These are phyloP conservation scores for Cavenderia fasciculata DNA, from an alignment of 78 protist species.

Conservation along the genomic window DNA sequence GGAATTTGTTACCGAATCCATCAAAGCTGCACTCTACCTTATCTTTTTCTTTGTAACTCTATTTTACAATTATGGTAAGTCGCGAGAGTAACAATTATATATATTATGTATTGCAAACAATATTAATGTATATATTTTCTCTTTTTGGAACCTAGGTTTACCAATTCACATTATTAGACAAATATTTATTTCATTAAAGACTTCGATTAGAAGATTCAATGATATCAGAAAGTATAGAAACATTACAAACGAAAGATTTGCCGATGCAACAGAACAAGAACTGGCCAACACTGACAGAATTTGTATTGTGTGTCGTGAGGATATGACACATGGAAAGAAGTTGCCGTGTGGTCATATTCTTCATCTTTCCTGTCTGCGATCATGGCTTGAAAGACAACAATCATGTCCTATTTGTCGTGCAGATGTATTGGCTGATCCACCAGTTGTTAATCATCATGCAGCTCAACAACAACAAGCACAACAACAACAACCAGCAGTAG, in stretches of 20 bases:
- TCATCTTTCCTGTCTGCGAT: conserved; percentile 92
- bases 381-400: conserved; percentile 93
- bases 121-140: background rate
- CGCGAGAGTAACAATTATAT: background rate
- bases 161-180: conserved; percentile 94
- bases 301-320: conserved; percentile 92
- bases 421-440: conserved; percentile 45
- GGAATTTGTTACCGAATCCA: conserved; percentile 76
- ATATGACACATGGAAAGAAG: conserved; percentile 81
- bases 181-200: conserved; percentile 82
- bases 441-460: conserved; percentile 1
- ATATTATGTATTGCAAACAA: background rate
- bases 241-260: conserved; percentile 78
- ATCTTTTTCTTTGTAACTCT: conserved; percentile 77
- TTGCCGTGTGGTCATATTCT: conserved; percentile 95
- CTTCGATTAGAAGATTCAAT: conserved; percentile 54
- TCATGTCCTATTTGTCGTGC: conserved; percentile 94
- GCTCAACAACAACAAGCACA: conserved; percentile 8
- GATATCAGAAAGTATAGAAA: conserved; percentile 58
- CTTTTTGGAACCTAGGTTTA: too few relatives aligned
- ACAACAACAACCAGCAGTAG: background rate
- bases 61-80: conserved; percentile 66
- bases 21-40: conserved; percentile 63
- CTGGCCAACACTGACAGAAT: conserved; percentile 76
- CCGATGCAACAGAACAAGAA: conserved; percentile 89